These are phyloP conservation scores for Cyberlindnera euphorbiiphila DNA, from an alignment of 805 yeast genomes.

Conservation along the genomic window DNA sequence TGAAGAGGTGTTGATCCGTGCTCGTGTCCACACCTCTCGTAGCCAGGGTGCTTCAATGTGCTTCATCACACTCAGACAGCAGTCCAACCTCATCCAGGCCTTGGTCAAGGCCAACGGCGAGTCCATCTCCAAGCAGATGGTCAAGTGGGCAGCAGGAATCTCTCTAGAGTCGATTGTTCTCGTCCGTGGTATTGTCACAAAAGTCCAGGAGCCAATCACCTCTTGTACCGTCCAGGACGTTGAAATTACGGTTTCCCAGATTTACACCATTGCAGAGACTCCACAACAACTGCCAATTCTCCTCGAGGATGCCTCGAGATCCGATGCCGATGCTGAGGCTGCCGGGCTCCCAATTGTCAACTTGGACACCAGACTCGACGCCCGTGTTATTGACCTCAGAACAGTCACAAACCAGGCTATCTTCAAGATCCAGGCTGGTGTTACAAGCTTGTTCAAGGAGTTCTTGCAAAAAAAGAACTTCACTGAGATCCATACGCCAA, in stretches of 20 bases:
- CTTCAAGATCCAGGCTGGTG: constrained; percentile 90
- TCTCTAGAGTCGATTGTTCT: constrained; percentile 88
- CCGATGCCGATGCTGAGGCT: constrained; percentile 91
- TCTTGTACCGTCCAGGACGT: constrained; percentile 89
- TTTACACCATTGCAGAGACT: constrained; percentile 77
- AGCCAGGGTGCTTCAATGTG: constrained; percentile 95
- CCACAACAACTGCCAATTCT: constrained; percentile 91
- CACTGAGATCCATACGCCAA: constrained; percentile 94
- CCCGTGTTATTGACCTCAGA: constrained; percentile 94
- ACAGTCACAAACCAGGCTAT: constrained; percentile 97
- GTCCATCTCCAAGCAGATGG: constrained; percentile 87
- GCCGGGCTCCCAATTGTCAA: constrained; percentile 90
- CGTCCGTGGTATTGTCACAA: constrained; percentile 79
- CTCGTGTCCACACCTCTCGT: constrained; percentile 90
- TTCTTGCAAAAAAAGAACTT: constrained; percentile 65
- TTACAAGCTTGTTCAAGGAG: constrained; percentile 84
- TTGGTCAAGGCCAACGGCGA: constrained; percentile 72
- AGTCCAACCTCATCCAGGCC: constrained; percentile 76
- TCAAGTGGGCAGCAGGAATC: constrained; percentile 88
- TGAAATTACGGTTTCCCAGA: constrained; percentile 74
- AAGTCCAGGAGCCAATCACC: constrained; percentile 82
- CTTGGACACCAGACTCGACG: constrained; percentile 92
- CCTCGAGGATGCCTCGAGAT: constrained; percentile 94
- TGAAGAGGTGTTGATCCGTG: constrained; percentile 78
- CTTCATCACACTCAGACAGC: constrained; percentile 90